Base-by-base conservation (phyloP, 75 land plant species). In the Pinus tabuliformis region DNA sequence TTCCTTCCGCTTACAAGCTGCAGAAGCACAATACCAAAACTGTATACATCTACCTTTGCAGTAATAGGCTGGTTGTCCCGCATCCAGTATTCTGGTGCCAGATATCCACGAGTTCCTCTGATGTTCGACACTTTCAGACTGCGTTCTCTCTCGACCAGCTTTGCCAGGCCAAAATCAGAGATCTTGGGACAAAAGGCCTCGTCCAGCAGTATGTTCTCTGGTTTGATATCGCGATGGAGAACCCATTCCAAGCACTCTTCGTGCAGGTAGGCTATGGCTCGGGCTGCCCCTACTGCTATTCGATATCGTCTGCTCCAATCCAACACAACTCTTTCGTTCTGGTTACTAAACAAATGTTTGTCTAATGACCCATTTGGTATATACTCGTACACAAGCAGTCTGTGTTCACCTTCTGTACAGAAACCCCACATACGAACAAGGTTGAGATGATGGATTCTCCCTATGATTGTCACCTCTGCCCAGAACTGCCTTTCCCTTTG, bases 401-500 rank as follows among this genome's bases (percentile, higher is more conserved):
- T 75, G 59, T 81, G 75, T 1, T 80, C 77, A 70, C 80, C 82
- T 70, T 89, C 89, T 22, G 84, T 76, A 61, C 91, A 89, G 66
- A 81, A 89, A 12, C 89, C 91, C 83, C 84, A 79, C 14, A 89
- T 30, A 3, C 81, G 70, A 14, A 89, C 82, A 57, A 89, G 59
- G 57, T 89, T 89, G 8, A 84, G 75, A 68, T 89, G 91, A 57
- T 86, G 91, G 78, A 87, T 84, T 39, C 87, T 70, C 24, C 85
- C 84, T 33, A 89, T 86, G 73, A 81, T 86, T 6, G 80, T 83
- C 4, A 89, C 83, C 84, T 89, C 89, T 0, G 89, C 86, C 84
- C 80, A 78, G 78, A 85, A 88, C 61, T 78, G 80, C 18, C 57
- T 83, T 36, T 88, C 90, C 16, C 81, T 85, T 65, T 88, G 87